Percentiles rank a stretch among this genome's conserved stretches.
Conservation (phyloP, 192 early-diverging fungal species). For the Diversispora eburnea region DNA sequence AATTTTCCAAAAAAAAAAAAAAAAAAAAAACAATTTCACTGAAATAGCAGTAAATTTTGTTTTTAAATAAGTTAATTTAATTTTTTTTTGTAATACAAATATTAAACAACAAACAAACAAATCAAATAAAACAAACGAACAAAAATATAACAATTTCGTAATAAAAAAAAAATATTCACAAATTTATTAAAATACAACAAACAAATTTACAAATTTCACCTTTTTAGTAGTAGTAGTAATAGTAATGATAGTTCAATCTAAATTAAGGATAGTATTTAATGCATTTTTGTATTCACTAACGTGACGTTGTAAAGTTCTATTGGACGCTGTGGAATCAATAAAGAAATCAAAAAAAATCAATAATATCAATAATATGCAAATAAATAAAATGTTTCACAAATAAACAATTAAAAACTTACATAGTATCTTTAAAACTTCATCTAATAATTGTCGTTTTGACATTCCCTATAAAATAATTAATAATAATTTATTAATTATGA, state of each 20-base stretch:
- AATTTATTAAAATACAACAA: no score
- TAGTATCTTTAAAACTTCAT: constrained; percentile 63
- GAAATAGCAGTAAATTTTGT: no score
- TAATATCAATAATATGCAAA: neutral
- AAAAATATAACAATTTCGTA: no score
- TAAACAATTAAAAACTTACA: constrained; percentile 35
- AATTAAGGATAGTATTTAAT: constrained; percentile 15
- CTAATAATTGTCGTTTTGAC: constrained; percentile 64
- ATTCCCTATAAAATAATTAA: constrained; percentile 37
- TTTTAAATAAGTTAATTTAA: no score
- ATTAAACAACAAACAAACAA: no score
- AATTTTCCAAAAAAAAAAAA: no score
- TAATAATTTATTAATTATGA: constrained; percentile 30
- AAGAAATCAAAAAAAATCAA: neutral
- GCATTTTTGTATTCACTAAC: constrained; percentile 51
- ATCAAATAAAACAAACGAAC: no score
- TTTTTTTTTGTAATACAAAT: no score
- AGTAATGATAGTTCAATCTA: neutral
- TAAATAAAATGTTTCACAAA: neutral
- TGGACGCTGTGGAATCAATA: constrained; percentile 38
- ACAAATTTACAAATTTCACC: no score
- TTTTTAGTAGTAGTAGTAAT: no score
- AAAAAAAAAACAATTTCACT: no score
- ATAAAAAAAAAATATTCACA: no score
- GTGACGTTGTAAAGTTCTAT: constrained; percentile 60